These are phyloP conservation scores for Tylopilus sp. DNA, from an alignment of 1,284 basidiomycete species.

Conservation along the genomic window DNA sequence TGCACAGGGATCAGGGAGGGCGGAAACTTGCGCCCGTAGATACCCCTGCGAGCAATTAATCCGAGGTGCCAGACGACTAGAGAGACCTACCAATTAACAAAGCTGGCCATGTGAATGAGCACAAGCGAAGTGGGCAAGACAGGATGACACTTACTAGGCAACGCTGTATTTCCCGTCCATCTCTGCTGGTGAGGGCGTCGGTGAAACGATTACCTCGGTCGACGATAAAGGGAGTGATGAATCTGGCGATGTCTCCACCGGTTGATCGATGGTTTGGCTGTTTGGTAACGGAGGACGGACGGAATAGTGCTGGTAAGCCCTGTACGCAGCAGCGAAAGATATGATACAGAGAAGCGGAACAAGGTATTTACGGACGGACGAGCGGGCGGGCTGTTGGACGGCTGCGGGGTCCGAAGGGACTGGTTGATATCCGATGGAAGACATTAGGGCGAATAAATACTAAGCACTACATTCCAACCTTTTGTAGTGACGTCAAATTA, in stretches of 20 bases:
- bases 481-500: slow-evolving; percentile 21
- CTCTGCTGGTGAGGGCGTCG: slow-evolving; percentile 15
- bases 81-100: slow-evolving; percentile 63
- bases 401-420: slow-evolving; percentile 16
- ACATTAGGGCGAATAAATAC: slow-evolving; percentile 17
- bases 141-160: slow-evolving; percentile 59
- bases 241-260: slow-evolving; percentile 4
- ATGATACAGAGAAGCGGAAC: slow-evolving; percentile 19
- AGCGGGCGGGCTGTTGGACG: slow-evolving; percentile 13
- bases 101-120: slow-evolving; percentile 40
- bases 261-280: slow-evolving; percentile 18
- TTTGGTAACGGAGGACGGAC: slow-evolving; percentile 5
- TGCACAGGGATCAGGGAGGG: slow-evolving; percentile 75
- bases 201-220: background rate
- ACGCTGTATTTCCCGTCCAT: slow-evolving; percentile 62
- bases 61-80: background rate
- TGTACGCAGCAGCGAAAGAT: slow-evolving; percentile 16
- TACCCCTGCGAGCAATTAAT: slow-evolving; percentile 61
- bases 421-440: slow-evolving; percentile 19
- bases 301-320: slow-evolving; percentile 13
- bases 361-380: slow-evolving; percentile 16
- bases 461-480: slow-evolving; percentile 21
- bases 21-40: slow-evolving; percentile 85
- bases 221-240: slow-evolving; percentile 8
- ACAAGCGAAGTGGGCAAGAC: slow-evolving; percentile 4